Base-by-base conservation (phyloP, 2,329 filamentous ascomycete species). In the Parastagonospora avenae region DNA sequence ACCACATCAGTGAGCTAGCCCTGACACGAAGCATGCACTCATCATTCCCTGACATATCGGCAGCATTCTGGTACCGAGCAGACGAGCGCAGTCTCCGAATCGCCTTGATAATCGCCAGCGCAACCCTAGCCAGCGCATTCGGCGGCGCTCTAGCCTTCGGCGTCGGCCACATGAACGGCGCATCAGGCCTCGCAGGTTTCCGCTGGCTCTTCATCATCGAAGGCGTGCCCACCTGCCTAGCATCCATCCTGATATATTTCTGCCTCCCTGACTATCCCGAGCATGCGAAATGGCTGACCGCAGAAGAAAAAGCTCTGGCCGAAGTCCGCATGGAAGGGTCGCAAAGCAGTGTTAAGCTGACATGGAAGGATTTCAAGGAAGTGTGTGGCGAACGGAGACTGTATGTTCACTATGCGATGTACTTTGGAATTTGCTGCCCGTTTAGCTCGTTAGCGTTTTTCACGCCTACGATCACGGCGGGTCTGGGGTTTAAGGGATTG, bases 381-480 rank as follows among this genome's bases (percentile, higher is more conserved):
- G 77, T 77, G 0, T 63, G 82, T 29, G 74, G 66, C 0, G 78
- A 81, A 44, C 80, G 78, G 79, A 71, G 79, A 15, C 60, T 82
- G 35, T 82, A 81, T 60, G 77, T 74, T 2, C 80, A 83, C 57
- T 82, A 82, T 60, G 71, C 74, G 5, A 48, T 65, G 2, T 65
- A 67, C 42, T 62, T 65, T 15, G 53, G 50, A 1, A 62, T 59
- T 11, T 60, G 55, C 2, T 46, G 46, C 8, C 62, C 62, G 4
- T 62, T 60, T 27, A 54, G 48, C 1, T 56, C 51, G 1, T 73
- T 88, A 29, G 85, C 83, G 1, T 76, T 73, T 74, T 89, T 80
- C 70, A 80, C 88, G 0, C 87, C 87, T 0, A 85, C 82, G 1
- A 89, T 90, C 46, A 84, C 87, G 42, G 78, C 79, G 2, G 84